Percentiles rank a stretch among this genome's conserved stretches.
These are phyloP conservation scores for Avena atlantica DNA, from an alignment of 176 grass and related monocot genomes.

Conservation along the genomic window DNA sequence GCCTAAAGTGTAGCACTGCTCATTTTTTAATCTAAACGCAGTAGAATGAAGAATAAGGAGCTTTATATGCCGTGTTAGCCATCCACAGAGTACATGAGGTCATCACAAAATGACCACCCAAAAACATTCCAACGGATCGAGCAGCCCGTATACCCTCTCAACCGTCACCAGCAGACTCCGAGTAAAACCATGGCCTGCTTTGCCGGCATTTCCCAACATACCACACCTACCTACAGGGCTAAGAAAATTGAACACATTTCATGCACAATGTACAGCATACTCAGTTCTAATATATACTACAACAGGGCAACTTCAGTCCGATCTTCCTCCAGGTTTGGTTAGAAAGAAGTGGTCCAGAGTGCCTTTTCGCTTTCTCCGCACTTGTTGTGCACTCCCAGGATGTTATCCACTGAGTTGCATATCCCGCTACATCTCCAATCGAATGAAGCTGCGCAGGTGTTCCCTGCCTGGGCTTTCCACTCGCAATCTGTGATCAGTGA, in stretches of 20 bases:
- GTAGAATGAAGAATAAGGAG: background rate
- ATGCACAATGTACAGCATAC: conserved; percentile 44
- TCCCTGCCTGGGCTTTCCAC: conserved; percentile 89
- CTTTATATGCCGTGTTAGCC: background rate
- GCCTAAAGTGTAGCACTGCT: background rate
- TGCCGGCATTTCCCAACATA: background rate
- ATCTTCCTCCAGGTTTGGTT: background rate
- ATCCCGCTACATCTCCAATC: conserved; percentile 95
- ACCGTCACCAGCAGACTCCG: conserved; percentile 46
- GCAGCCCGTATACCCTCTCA: conserved; percentile 1
- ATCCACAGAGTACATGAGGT: background rate
- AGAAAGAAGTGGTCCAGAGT: conserved; percentile 60
- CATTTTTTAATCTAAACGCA: background rate
- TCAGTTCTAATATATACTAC: conserved; percentile 13
- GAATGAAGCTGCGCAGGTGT: conserved; percentile 75
- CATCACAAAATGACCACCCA: background rate
- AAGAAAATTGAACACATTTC: conserved; percentile 38
- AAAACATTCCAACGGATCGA: background rate
- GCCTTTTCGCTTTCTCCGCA: conserved; percentile 69
- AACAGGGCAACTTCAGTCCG: background rate
- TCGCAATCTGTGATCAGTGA: conserved; percentile 66
- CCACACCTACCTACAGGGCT: conserved; percentile 36
- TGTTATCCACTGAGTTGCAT: conserved; percentile 79
- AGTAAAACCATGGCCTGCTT: conserved; percentile 47
- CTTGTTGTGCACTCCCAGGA: conserved; percentile 74